Evolutionary conservation across 2,329 filamentous ascomycete species (phyloP).

Genomic region (Acrocalymma vagum): DNA sequence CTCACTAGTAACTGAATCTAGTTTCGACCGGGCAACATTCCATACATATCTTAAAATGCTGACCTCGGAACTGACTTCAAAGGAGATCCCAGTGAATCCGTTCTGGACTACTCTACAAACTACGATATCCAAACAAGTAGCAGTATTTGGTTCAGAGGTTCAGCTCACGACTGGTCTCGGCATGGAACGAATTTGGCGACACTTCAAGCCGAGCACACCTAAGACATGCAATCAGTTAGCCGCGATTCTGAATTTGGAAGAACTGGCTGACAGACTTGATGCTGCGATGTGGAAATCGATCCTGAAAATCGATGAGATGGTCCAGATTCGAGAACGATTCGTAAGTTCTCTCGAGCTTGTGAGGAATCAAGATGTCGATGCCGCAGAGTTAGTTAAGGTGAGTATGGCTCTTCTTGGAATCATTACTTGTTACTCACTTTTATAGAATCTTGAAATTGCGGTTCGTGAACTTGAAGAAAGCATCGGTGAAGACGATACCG

Average conservation of each 20-base stretch:
- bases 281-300: constrained; percentile 44
- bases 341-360: constrained; percentile 42
- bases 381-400: constrained; percentile 35
- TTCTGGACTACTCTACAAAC: constrained; percentile 36
- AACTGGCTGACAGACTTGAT: constrained; percentile 57
- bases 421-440: constrained; percentile 3
- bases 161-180: constrained; percentile 77
- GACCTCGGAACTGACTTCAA: constrained; percentile 19
- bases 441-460: constrained; percentile 30
- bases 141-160: constrained; percentile 72
- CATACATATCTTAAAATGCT: constrained; percentile 60
- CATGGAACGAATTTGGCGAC: constrained; percentile 82
- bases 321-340: constrained; percentile 45
- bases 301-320: constrained; percentile 42
- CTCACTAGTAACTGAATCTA: constrained; percentile 47
- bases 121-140: constrained; percentile 33
- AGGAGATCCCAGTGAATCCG: constrained; percentile 15
- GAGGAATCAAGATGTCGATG: constrained; percentile 36
- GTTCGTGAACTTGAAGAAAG: constrained; percentile 40
- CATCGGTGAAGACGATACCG: constrained; percentile 34
- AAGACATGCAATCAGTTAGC: constrained; percentile 46
- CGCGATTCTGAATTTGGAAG: constrained; percentile 52
- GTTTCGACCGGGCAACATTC: constrained; percentile 62
- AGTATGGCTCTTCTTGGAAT: constrained; percentile 55
- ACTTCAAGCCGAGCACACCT: constrained; percentile 70